Evolutionary conservation across 78 protist genomes (phyloP).

Genomic region (Bodo saltans): DNA sequence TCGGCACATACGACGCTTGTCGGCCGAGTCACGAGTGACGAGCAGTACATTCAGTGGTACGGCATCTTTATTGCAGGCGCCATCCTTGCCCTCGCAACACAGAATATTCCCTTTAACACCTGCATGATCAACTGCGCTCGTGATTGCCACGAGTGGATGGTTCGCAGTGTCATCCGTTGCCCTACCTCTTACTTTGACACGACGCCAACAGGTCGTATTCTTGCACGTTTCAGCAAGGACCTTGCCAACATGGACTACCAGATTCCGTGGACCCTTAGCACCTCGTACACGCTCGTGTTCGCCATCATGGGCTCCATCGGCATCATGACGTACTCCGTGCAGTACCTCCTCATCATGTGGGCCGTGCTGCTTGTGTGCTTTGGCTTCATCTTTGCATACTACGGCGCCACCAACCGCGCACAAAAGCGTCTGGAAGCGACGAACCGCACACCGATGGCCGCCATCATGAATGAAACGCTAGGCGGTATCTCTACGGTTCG

Average conservation of each 20-base stretch:
- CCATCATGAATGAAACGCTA: conserved; percentile 78
- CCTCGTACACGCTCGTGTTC: not conserved
- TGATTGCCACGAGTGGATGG: not conserved
- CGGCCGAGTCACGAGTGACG: not conserved
- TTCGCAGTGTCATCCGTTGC: conserved; percentile 15
- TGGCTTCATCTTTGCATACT: not conserved
- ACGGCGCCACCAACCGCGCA: not conserved
- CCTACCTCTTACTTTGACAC: conserved; percentile 43
- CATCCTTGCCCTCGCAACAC: not conserved
- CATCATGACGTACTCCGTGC: not conserved
- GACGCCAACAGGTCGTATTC: conserved; percentile 41
- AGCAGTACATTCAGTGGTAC: not conserved
- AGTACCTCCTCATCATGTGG: not conserved
- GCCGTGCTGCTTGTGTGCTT: conserved; percentile 22
- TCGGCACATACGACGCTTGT: not conserved
- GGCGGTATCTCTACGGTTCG: conserved; percentile 85
- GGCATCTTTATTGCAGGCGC: not conserved
- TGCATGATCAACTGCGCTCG: not conserved
- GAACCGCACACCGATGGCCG: conserved; percentile 65
- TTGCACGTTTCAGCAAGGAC: conserved; percentile 41
- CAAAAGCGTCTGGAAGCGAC: conserved; percentile 15
- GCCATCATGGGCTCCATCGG: not conserved
- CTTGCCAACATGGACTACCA: conserved; percentile 17
- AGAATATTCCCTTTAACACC: not conserved
- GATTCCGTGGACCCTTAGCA: not conserved